Base-by-base conservation (phyloP, 1,139 yeast species). In the Schwanniomyces etchellsii region DNA sequence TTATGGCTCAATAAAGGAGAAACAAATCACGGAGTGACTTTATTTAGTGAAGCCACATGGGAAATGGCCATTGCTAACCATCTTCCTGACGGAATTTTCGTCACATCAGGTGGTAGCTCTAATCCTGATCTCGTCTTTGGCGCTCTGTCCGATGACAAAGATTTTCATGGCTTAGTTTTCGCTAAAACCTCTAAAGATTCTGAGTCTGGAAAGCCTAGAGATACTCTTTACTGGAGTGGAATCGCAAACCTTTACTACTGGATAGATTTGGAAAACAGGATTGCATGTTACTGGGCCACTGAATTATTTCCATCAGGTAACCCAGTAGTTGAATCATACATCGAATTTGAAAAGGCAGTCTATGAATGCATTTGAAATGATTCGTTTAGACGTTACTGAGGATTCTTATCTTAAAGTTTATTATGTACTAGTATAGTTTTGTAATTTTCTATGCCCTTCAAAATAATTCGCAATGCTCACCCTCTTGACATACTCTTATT, bases 91-190 rank as follows among this genome's bases (percentile, higher is more conserved):
- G 52, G 49, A 5, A 26, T 52, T 14, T n/a, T n/a, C n/a, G 14
- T 24, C 13, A 11, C 38, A 3, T 48, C 52, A 3, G n/a, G n/a
- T n/a, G 38, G 40, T n/a, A 42, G 31, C 5, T 39, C 35, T 12
- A 75, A 78, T 27, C n/a, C n/a, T n/a, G 81, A 80, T 41, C n/a
- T n/a, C n/a, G n/a, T n/a, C n/a, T n/a, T n/a, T n/a, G n/a, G n/a
- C n/a, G n/a, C n/a, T n/a, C n/a, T n/a, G n/a, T n/a, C n/a, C n/a
- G n/a, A n/a, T n/a, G n/a, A n/a, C n/a, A n/a, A n/a, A n/a, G n/a
- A n/a, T n/a, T n/a, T n/a, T n/a, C n/a, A n/a, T n/a, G 96, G 96
- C 2, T 89, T 76, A 52, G 77, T 81, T 38, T 65, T 91, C 48
- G 76, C 78, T 50, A 82, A 82, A 16, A 83, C 93, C 10, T 45